Evolutionary conservation across 1,284 basidiomycete species (phyloP).

Genomic region (Rhodotorula glutinis): DNA sequence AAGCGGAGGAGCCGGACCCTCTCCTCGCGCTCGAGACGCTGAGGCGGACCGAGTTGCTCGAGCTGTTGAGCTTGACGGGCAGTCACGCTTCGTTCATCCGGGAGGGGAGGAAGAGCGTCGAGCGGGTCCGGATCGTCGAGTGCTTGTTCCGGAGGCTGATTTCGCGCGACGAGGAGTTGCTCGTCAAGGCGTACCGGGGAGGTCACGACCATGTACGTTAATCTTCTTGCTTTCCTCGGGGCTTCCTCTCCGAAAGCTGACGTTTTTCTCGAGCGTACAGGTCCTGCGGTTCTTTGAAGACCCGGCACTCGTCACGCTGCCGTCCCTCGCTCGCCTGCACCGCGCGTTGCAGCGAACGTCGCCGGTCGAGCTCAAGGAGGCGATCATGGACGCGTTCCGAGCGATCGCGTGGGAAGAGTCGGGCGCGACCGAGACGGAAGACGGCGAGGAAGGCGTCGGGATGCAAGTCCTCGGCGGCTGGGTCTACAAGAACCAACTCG

Average conservation of each 20-base stretch:
- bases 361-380: slow-evolving; percentile 29
- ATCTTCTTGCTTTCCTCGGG: too few species aligned
- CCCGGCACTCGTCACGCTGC: slow-evolving; percentile 25
- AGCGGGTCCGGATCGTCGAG: slow-evolving; percentile 39
- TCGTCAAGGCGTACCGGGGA: slow-evolving; percentile 38
- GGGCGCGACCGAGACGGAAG: slow-evolving; percentile 39
- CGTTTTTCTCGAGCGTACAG: not conserved
- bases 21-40: slow-evolving; percentile 32
- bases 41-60: slow-evolving; percentile 32
- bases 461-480: slow-evolving; percentile 40
- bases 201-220: slow-evolving; percentile 34
- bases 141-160: slow-evolving; percentile 37
- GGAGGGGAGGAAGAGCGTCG: slow-evolving; percentile 32
- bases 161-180: slow-evolving; percentile 29
- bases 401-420: slow-evolving; percentile 40
- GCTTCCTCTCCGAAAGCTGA: not conserved
- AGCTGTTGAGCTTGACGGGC: slow-evolving; percentile 36
- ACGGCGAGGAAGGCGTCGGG: slow-evolving; percentile 38
- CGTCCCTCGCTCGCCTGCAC: slow-evolving; percentile 26
- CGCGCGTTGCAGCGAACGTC: slow-evolving; percentile 27
- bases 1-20: slow-evolving; percentile 37
- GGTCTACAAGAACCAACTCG: slow-evolving; percentile 34
- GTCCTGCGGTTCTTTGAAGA: slow-evolving; percentile 39
- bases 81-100: slow-evolving; percentile 38
- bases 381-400: slow-evolving; percentile 40